These are phyloP conservation scores for Groenewaldozyma salmanticensis DNA, from an alignment of 805 yeast genomes.

Conservation along the genomic window DNA sequence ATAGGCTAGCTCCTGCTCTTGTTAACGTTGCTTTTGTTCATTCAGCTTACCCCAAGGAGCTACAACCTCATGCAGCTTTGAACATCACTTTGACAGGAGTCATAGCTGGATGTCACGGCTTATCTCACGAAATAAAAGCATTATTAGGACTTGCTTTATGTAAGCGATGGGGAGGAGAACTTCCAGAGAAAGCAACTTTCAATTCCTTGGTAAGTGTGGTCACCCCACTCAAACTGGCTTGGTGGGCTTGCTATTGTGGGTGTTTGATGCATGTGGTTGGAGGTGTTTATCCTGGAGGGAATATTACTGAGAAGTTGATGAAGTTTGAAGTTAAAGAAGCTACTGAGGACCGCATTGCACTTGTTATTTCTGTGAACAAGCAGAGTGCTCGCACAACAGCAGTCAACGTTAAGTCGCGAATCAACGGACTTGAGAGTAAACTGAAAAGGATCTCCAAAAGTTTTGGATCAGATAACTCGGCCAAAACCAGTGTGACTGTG, in stretches of 20 bases:
- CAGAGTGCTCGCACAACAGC: slow-evolving; percentile 18
- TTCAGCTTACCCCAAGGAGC: slow-evolving; percentile 65
- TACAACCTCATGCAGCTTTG: slow-evolving; percentile 65
- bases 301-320: slow-evolving; percentile 42
- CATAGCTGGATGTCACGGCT: slow-evolving; percentile 66
- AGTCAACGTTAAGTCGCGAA: slow-evolving; percentile 36
- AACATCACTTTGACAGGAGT: slow-evolving; percentile 67
- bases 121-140: slow-evolving; percentile 63
- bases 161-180: slow-evolving; percentile 76
- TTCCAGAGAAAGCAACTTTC: slow-evolving; percentile 41
- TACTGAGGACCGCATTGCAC: slow-evolving; percentile 14
- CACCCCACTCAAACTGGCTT: slow-evolving; percentile 35
- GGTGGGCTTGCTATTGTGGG: slow-evolving; percentile 71
- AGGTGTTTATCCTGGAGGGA: slow-evolving; percentile 76
- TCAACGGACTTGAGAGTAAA: slow-evolving; percentile 49
- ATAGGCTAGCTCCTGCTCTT: slow-evolving; percentile 58
- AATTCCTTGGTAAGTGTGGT: slow-evolving; percentile 20
- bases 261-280: slow-evolving; percentile 68
- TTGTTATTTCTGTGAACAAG: slow-evolving; percentile 17
- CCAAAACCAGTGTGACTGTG: slow-evolving; percentile 15
- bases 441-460: slow-evolving; percentile 42
- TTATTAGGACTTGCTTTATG: slow-evolving; percentile 64
- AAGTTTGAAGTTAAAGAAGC: slow-evolving; percentile 14
- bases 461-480: slow-evolving; percentile 13
- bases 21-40: slow-evolving; percentile 70